A percentile compares a stretch with the other conserved stretches of the same genome.
Conservation (phyloP, 2,329 filamentous ascomycete genomes). For the Trichoderma koningiopsis region DNA sequence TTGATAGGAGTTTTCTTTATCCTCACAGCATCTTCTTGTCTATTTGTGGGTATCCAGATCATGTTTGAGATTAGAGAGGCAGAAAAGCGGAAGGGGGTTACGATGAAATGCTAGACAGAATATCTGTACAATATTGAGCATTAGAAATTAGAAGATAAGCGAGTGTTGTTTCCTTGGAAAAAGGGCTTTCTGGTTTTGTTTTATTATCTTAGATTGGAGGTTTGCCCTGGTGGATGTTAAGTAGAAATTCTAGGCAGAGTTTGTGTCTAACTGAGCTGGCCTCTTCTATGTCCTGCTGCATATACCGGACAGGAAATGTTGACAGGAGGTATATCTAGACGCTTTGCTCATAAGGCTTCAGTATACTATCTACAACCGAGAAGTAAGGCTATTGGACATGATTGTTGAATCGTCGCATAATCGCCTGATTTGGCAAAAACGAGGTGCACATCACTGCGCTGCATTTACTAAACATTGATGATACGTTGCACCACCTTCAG, state of each 20-base stretch:
- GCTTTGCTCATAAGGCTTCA: no score
- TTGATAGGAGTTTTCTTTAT: constrained; percentile 70
- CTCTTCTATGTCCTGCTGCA: background rate
- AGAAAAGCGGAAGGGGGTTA: constrained; percentile 79
- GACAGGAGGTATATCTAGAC: background rate
- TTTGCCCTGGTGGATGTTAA: background rate
- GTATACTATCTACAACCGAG: no score
- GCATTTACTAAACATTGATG: background rate
- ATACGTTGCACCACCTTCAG: background rate
- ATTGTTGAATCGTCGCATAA: no score
- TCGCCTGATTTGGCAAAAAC: background rate
- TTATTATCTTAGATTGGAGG: background rate
- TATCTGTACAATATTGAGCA: background rate
- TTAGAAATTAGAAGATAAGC: constrained; percentile 15
- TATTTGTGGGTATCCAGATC: constrained; percentile 86
- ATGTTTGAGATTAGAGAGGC: constrained; percentile 95
- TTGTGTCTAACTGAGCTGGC: constrained; percentile 2
- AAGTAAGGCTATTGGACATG: no score
- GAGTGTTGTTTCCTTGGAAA: constrained; percentile 10
- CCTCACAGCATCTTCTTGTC: constrained; percentile 64
- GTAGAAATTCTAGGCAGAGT: background rate
- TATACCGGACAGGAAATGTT: background rate
- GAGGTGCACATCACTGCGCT: background rate
- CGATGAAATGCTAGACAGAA: constrained; percentile 71
- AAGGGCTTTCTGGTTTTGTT: background rate